These are phyloP conservation scores for Fusarium euwallaceae DNA, from an alignment of 2,329 filamentous ascomycete species.

Conservation along the genomic window DNA sequence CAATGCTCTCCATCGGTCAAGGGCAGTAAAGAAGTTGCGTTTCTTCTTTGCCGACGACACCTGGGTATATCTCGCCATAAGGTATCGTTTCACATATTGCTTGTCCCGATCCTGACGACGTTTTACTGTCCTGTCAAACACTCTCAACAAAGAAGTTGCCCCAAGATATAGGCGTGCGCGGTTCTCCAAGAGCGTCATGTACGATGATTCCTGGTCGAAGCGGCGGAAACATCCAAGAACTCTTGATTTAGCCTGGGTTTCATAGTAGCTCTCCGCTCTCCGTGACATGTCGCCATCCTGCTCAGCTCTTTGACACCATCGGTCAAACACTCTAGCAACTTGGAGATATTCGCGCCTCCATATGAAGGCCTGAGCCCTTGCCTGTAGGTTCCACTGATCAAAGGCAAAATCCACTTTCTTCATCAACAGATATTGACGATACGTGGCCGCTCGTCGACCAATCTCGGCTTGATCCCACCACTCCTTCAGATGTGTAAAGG, in stretches of 20 bases:
- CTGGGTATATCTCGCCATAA: constrained; percentile 54
- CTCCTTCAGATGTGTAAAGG: constrained; percentile 43
- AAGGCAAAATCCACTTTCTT: constrained; percentile 42
- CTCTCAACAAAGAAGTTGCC: constrained; percentile 45
- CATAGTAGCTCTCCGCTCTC: constrained; percentile 34
- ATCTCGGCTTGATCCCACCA: constrained; percentile 51
- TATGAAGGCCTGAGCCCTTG: constrained; percentile 51
- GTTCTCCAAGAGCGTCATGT: constrained; percentile 37
- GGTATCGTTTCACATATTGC: constrained; percentile 48
- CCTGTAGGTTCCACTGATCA: constrained; percentile 51
- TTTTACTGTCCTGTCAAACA: constrained; percentile 45
- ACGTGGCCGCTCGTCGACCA: constrained; percentile 42
- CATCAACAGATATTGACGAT: constrained; percentile 33
- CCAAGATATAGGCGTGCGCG: constrained; percentile 51
- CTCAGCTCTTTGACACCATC: constrained; percentile 47
- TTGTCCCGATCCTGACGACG: constrained; percentile 47
- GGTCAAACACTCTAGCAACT: constrained; percentile 44
- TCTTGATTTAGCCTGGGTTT: constrained; percentile 27
- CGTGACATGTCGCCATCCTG: constrained; percentile 35
- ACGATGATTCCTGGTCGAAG: constrained; percentile 19
- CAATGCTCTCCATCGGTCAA: constrained; percentile 49
- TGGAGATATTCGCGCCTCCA: constrained; percentile 52
- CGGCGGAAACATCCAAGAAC: constrained; percentile 26
- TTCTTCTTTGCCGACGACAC: constrained; percentile 50
- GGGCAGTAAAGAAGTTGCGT: constrained; percentile 49